A percentile compares a stretch with the other conserved stretches of the same genome.
Conservation (phyloP, 2,329 filamentous ascomycete genomes). For the Fonsecaea pedrosoi region DNA sequence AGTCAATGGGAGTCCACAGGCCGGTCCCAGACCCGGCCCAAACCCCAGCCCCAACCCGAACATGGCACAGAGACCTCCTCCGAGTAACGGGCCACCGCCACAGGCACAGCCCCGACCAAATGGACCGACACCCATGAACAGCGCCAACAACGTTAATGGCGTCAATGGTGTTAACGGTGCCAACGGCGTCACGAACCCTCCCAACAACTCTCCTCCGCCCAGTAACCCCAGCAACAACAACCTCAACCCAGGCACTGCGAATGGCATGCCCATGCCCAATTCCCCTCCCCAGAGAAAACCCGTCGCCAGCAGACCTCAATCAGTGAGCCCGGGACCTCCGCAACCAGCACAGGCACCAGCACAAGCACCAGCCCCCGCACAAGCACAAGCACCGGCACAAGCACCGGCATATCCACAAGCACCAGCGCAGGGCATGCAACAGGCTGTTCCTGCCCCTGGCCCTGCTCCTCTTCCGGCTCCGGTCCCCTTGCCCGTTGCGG, state of each 20-base stretch:
- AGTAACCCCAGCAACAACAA: background rate
- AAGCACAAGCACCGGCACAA: too few species aligned
- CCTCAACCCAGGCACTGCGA: background rate
- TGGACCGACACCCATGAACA: background rate
- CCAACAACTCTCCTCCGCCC: background rate
- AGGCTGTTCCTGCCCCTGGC: background rate
- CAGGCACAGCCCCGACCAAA: background rate
- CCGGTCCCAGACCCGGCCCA: background rate
- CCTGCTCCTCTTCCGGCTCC: background rate
- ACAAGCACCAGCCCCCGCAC: too few species aligned
- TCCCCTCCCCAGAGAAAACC: slow-evolving; percentile 3
- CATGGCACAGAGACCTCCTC: background rate
- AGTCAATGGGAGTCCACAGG: slow-evolving; percentile 17
- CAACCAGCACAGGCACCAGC: too few species aligned
- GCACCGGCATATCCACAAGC: too few species aligned
- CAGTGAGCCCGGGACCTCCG: background rate
- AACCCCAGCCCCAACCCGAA: background rate
- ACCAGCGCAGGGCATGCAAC: background rate
- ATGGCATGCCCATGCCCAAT: background rate
- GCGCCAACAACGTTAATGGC: background rate
- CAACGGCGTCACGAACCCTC: background rate
- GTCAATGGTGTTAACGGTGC: background rate
- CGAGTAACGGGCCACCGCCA: background rate
- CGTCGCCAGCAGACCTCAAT: background rate
- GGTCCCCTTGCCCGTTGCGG: background rate